Evolutionary conservation across 1,284 basidiomycete genomes (phyloP).

Genomic region (Inonotus hispidus): DNA sequence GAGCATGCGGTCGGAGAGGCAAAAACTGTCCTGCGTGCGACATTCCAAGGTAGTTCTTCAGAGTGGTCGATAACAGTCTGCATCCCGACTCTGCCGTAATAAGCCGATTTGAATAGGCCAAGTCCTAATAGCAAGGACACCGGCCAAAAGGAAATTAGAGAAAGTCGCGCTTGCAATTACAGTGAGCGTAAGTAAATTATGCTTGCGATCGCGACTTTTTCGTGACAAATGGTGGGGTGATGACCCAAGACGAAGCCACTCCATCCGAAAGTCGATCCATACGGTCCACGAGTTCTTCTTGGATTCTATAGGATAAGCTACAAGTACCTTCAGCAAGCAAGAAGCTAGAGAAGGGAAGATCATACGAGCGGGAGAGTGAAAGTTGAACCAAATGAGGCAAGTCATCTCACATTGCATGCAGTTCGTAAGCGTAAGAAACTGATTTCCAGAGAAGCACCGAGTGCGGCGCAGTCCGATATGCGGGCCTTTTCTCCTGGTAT

Average conservation of each 20-base stretch:
- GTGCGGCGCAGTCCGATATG: neutral
- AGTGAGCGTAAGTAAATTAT: neutral
- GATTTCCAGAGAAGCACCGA: slow-evolving; percentile 3
- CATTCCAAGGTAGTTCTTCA: neutral
- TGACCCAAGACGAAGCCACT: neutral
- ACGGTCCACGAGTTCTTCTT: neutral
- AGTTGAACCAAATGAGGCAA: neutral
- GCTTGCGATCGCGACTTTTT: neutral
- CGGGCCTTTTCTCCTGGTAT: neutral
- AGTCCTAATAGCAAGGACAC: neutral
- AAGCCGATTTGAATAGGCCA: neutral
- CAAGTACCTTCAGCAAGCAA: neutral
- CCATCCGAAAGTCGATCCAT: neutral
- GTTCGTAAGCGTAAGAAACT: neutral
- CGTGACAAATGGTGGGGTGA: neutral
- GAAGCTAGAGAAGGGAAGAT: slow-evolving; percentile 2
- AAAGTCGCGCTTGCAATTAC: neutral
- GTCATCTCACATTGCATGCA: neutral
- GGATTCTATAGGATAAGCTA: neutral
- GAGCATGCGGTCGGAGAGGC: slow-evolving; percentile 1
- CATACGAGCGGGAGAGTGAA: neutral
- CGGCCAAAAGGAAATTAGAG: no score
- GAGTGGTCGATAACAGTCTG: neutral
- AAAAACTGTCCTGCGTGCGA: neutral
- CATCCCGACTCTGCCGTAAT: neutral